Percentiles rank a stretch among this genome's conserved stretches.
Conservation (phyloP, 2,329 filamentous ascomycete species). For the Pyrenophora graminea region DNA sequence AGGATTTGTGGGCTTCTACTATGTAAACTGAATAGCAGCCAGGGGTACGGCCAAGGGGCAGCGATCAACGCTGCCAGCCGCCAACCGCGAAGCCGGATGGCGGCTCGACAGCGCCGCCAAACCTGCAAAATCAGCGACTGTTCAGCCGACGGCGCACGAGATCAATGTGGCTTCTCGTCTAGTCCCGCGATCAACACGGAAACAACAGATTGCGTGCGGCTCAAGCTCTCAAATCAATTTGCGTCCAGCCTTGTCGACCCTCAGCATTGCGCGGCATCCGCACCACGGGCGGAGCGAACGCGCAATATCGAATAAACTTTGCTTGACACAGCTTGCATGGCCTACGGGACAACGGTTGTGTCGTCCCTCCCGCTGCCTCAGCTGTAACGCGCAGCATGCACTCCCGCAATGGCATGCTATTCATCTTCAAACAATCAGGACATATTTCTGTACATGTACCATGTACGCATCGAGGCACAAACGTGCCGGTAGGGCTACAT, state of each 20-base stretch:
- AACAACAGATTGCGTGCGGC: conserved; percentile 9
- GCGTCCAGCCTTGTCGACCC: conserved; percentile 6
- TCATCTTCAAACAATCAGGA: conserved; percentile 5
- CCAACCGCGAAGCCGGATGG: conserved; percentile 18
- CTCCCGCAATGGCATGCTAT: conserved; percentile 3
- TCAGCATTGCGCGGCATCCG: conserved; percentile 9
- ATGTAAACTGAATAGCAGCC: conserved; percentile 22
- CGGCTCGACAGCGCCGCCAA: conserved; percentile 29
- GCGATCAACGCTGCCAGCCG: conserved; percentile 30
- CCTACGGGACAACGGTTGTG: conserved; percentile 17
- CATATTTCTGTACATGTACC: conserved; percentile 9
- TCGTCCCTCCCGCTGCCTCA: conserved; percentile 33
- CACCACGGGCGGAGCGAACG: conserved; percentile 9
- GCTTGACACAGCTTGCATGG: conserved; percentile 27
- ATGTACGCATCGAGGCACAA: conserved; percentile 5
- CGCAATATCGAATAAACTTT: conserved; percentile 29
- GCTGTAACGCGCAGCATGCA: conserved; percentile 5
- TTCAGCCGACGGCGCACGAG: conserved; percentile 12
- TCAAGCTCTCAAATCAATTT: conserved; percentile 11
- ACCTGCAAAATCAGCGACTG: conserved; percentile 16
- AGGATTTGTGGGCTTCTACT: conserved; percentile 23
- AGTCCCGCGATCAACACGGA: conserved; percentile 14
- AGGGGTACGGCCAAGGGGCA: conserved; percentile 30
- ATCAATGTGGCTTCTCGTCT: conserved; percentile 18
- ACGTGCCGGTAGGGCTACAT: conserved; percentile 19